Percentiles rank a stretch among this genome's conserved stretches.
phyloP scores from a whole-genome alignment of 176 grass and related monocot species.

The Cymbopogon citratus region DNA sequence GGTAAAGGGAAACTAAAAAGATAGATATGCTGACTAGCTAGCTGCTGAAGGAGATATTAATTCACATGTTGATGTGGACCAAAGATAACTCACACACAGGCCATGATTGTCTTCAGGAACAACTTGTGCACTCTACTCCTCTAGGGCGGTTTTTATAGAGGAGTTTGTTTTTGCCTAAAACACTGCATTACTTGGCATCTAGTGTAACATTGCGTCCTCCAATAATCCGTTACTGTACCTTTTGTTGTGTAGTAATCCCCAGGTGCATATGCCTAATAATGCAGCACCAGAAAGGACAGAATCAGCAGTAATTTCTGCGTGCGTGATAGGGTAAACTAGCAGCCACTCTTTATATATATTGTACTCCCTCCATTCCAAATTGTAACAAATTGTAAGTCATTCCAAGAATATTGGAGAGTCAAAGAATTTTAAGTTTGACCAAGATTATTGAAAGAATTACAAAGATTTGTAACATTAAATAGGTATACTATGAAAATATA shows the following conservation, averaged over 20 bases:
- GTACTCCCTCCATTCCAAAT: no score
- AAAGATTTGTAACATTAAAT: no score
- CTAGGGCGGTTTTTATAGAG: no score
- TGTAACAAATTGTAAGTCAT: no score
- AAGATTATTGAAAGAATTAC: no score
- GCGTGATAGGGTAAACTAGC: not conserved
- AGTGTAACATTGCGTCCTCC: not conserved
- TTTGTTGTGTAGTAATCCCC: not conserved
- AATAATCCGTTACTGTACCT: not conserved
- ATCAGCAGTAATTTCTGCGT: conserved; percentile 27
- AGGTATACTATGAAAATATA: no score
- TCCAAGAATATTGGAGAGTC: no score
- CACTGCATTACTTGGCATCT: conserved; percentile 4
- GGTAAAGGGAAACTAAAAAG: conserved; percentile 29
- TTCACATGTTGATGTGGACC: conserved; percentile 22
- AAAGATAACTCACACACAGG: conserved; percentile 1
- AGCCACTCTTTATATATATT: no score
- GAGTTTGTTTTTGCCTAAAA: no score
- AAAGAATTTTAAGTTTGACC: no score
- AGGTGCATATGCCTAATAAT: not conserved
- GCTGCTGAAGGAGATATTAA: conserved; percentile 28
- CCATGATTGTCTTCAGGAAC: conserved; percentile 20
- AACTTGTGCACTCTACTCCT: conserved; percentile 5
- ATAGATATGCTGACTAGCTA: conserved; percentile 26
- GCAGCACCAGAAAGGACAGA: conserved; percentile 10